phyloP scores from a whole-genome alignment of 257 asterid genomes.

The Nicotiana knightiana region DNA sequence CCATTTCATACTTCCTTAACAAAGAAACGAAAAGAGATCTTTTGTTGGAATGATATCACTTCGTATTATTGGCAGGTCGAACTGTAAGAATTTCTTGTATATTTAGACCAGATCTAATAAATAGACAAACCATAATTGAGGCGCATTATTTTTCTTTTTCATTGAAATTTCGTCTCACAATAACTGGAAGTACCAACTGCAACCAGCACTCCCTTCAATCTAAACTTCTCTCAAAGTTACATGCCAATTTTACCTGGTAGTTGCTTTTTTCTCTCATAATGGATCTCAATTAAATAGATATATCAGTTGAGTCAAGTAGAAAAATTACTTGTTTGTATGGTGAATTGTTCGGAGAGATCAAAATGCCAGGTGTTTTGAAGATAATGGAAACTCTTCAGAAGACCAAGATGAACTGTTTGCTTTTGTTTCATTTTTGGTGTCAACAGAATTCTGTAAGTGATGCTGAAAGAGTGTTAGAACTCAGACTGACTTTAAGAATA shows the following conservation, averaged over 20 bases:
- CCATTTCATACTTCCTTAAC: neutral
- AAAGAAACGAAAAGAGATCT: neutral
- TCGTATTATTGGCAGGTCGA: neutral
- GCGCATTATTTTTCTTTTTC: neutral
- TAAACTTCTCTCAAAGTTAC: neutral
- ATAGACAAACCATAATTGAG: too few relatives aligned
- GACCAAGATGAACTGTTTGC: too few relatives aligned
- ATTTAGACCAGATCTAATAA: neutral
- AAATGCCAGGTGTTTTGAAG: neutral
- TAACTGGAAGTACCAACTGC: neutral
- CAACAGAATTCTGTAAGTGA: too few relatives aligned
- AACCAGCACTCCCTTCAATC: neutral
- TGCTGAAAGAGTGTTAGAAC: too few relatives aligned
- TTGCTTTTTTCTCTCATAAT: neutral
- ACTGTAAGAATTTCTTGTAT: neutral
- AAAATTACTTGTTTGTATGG: neutral
- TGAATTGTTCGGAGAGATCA: neutral
- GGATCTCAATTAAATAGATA: neutral
- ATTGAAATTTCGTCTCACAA: neutral
- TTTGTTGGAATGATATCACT: neutral
- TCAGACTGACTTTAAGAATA: too few relatives aligned
- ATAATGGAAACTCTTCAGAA: too few relatives aligned
- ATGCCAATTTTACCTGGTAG: neutral
- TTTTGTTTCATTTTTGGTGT: too few relatives aligned
- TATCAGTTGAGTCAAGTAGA: neutral